Base-by-base conservation (phyloP, 2,329 filamentous ascomycete species). In the Colletotrichum kahawae region DNA sequence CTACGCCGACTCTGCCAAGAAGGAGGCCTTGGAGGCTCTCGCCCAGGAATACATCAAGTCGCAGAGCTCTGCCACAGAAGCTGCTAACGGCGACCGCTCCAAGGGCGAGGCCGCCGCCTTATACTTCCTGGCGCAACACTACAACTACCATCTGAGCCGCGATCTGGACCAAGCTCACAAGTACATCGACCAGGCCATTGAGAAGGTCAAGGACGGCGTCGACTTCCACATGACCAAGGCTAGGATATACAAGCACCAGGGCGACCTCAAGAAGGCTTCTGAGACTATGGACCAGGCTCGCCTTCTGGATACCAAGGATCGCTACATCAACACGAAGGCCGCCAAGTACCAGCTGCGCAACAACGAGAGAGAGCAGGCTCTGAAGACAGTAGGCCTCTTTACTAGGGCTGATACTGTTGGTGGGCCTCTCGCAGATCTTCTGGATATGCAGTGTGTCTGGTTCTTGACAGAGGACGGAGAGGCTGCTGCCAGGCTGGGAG, bases 401-500 rank as follows among this genome's bases (percentile, higher is more conserved):
- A 99, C 97, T 1, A 91, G 96, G 69, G 96, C 96, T 67, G 97
- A 99, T 81, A 94, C 95, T 5, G 90, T 93, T 14, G 95, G 95
- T 7, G 97, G 97, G 2, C 95, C 97, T 6, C 87, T 99, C 54
- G 94, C 94, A 63, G 97, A 99, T 84, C 91, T 99, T 43, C 90
- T 97, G 78, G 97, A 99, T 80, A 99, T 99, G 97, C 97, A 99
- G 85, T 98, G 96, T 83, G 92, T 98, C 79, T 99, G 97, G 97
- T 99, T 93, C 83, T 87, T 99, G 80, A 97, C 95, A 7, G 97
- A 99, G 85, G 97, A 99, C 82, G 97, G 95, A 70, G 95, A 98
- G 85, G 93, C 96, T 4, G 95, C 96, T 83, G 88, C 94, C 72
- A 93, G 97, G 66, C 94, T 95, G 82, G 93, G 93, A 77, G 95